Base-by-base conservation (phyloP, 345 rosid species). In the Populus nigra region DNA sequence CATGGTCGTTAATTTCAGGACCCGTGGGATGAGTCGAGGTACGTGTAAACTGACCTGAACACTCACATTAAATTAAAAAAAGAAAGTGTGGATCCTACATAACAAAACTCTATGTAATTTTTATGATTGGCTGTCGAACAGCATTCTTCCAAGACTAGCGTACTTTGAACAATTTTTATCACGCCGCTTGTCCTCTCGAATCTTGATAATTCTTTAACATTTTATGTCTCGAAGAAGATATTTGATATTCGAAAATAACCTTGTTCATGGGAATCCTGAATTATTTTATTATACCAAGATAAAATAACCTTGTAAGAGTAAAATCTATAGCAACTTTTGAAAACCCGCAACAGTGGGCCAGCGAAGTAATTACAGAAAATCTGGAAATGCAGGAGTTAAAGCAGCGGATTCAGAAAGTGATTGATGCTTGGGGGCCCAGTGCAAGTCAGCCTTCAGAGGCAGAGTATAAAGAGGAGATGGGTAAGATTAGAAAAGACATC, bases 401-500 rank as follows among this genome's bases (percentile, higher is more conserved):
- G 77, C 86, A 88, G 86, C 80, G 92, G 84, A 90, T 90, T 18
- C 80, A 88, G 79, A 84, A 83, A 73, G 83, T 85, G 82, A 83
- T 73, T 3, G 86, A 81, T 6, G 76, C 67, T 15, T 88, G 85
- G 85, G 91, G 88, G 4, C 77, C 83, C 38, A 80, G 78, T 43
- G 90, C 90, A 73, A 82, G 59, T 31, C 86, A 78, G 17, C 81
- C 87, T 50, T 83, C 88, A 2, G 89, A 91, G 55, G 68, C 74
- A 3, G 82, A 82, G 53, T 87, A 84, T 67, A 81, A 77, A 83
- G 86, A 85, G 23, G 88, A 88, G 76, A 88, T 89, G 88, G 71
- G 80, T 63, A 88, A 83, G 74, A 88, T 90, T 9, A 89, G 89
- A 82, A 91, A 85, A 49, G 88, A 88, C 8, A 91, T 90, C n/a